phyloP scores from a whole-genome alignment of 164 flowering plant species.

The Berberis vulgaris region DNA sequence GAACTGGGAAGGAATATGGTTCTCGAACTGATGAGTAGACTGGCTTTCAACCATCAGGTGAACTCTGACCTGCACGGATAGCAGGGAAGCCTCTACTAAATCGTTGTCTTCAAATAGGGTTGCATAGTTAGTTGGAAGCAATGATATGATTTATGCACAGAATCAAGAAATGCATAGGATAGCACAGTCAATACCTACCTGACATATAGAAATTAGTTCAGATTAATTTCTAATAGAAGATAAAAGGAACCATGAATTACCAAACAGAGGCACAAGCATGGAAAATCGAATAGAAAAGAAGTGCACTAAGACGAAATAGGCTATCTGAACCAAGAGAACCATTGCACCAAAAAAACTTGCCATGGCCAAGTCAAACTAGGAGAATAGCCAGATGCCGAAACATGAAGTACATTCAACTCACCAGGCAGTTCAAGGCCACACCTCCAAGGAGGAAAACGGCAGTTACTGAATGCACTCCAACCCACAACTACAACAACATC shows the following conservation, averaged over 20 bases:
- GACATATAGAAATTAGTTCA: no score
- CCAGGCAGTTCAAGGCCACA: constrained; percentile 69
- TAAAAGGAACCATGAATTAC: constrained; percentile 26
- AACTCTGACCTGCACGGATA: no score
- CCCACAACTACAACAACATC: constrained; percentile 40
- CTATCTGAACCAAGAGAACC: constrained; percentile 83
- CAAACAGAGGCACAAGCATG: constrained; percentile 63
- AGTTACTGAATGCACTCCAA: constrained; percentile 83
- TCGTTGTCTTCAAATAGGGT: no score
- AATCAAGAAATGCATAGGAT: no score
- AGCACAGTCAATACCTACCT: no score
- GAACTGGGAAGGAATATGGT: no score
- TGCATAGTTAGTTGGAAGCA: no score
- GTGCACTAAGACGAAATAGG: constrained; percentile 82
- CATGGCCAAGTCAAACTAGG: not conserved
- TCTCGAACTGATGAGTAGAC: no score
- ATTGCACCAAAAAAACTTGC: constrained; percentile 25
- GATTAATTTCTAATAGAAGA: not conserved
- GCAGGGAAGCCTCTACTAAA: no score
- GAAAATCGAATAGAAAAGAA: constrained; percentile 73
- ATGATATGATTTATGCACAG: no score
- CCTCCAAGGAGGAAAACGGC: constrained; percentile 82
- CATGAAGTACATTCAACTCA: constrained; percentile 19
- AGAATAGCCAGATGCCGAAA: not conserved
- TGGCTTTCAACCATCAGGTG: no score